Evolutionary conservation across 371 early-diverging fungal species (phyloP), one percentile per base, ranked within the genome.

Genomic region (Syncephalastrum racemosum): DNA sequence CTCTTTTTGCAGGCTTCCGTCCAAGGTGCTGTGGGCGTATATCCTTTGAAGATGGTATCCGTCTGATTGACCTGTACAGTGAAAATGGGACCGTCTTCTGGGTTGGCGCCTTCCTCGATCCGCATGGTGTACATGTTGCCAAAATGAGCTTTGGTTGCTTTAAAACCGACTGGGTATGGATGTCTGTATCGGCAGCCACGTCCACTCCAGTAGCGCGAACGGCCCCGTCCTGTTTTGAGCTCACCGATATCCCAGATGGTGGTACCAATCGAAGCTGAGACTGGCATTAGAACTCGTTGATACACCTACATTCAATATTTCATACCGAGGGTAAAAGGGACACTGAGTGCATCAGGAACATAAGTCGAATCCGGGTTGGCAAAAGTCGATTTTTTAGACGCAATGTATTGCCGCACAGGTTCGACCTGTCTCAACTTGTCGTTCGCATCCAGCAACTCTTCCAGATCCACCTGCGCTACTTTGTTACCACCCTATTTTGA

Each of bases 21-120:
- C 83, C 83, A 83, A 19, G 83, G 83, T 13, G 76, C 76, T 23
- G 83, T 83, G 7, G 83, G 83, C 27, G 79, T 76, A 8, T 54
- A 43, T 41, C 83, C 83, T 40, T 43, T 64, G 49, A 73, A 82
- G n/a, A 62, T 53, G 4, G 68, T 73, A 23, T 66, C 60, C 16
- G 63, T 66, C 10, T 45, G 48, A 15, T 66, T 65, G 8, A 63
- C 56, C 46, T 69, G 68, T 14, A 73, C 67, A 14, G 65, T 62
- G 59, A 83, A 83, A 1, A 75, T 22, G 10, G 80, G 80, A 13
- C 74, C 77, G 18, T 68, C 68, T 4, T 60, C 65, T 43, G 42
- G 44, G 4, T 58, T 43, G 27, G 27, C 27, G 3, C 72, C 67
- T 49, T 75, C 62, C 23, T 59, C 56, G 46, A 83, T 83, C 39